Conservation (phyloP, 345 rosid species). For the Triadica sebifera region DNA sequence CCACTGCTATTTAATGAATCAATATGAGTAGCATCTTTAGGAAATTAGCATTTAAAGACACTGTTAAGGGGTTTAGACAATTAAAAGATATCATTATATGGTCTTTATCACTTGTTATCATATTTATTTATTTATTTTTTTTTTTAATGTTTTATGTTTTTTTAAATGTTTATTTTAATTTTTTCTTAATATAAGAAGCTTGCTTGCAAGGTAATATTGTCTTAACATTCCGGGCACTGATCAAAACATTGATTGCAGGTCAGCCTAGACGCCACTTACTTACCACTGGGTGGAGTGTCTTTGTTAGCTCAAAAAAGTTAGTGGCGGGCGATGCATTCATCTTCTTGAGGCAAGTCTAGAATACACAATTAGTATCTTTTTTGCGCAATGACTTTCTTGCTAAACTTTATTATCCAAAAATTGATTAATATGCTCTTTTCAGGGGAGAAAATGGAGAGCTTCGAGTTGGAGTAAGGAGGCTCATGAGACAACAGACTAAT, state of each 20-base stretch:
- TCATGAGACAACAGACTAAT: slow-evolving; percentile 81
- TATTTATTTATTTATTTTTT: background rate
- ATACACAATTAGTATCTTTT: background rate
- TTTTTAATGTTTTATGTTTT: no score
- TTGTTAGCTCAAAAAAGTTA: slow-evolving; percentile 95
- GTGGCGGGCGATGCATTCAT: slow-evolving; percentile 99
- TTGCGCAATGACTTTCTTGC: background rate
- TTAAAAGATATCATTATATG: background rate
- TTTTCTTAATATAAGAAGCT: no score
- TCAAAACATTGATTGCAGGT: slow-evolving; percentile 48
- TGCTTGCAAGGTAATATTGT: background rate
- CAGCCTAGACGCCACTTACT: slow-evolving; percentile 99
- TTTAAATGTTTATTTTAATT: no score
- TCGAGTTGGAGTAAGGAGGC: slow-evolving; percentile 93
- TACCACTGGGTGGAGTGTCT: slow-evolving; percentile 99
- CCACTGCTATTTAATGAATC: background rate
- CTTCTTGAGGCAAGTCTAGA: slow-evolving; percentile 72
- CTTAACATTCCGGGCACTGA: background rate
- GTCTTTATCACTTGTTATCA: background rate
- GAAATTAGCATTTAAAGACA: background rate
- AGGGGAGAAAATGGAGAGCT: slow-evolving; percentile 96
- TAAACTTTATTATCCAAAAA: background rate
- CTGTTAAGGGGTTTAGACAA: background rate
- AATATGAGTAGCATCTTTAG: background rate
- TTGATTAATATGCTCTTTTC: slow-evolving; percentile 9